Evolutionary conservation across 2,329 filamentous ascomycete genomes (phyloP), one percentile per base, ranked within the genome.

Genomic region (Xylariaceae sp.): DNA sequence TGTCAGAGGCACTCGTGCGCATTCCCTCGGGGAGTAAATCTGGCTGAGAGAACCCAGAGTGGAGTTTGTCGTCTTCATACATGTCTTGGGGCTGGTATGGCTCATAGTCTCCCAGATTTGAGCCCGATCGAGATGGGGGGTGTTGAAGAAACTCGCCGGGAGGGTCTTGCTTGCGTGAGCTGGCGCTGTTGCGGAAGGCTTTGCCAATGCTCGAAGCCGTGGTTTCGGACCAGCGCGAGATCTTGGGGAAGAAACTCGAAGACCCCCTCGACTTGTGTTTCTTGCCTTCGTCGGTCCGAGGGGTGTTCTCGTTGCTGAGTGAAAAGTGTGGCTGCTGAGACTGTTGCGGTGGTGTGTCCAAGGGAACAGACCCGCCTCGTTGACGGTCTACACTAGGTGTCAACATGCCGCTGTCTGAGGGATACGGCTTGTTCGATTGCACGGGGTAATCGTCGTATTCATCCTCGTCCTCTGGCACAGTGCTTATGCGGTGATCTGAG

Each of bases 181-280:
- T 72, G 34, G 72, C 73, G 54, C 81, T 87, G 55, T 78, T 80
- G 31, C 85, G 80, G 62, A 90, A 85, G 31, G 84, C 85, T 53
- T 85, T 85, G 34, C 87, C 83, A 33, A 89, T 81, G 46, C 89
- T 95, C 1, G 89, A 95, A 3, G 90, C 79, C 0, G 93, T 98
- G 2, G 91, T 97, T 67, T 94, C 93, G 0, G 91, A 97, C 93
- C 93, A 98, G 33, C 93, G 81, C 4, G 93, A 97, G 48, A 95
- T 90, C 69, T 95, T 96, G 18, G 90, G 89, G 47, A 95, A 86
- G 72, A 80, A 82, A 38, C 78, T 73, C 0, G 87, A 88, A 1
- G 89, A 93, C 43, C 82, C 81, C 59, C 79, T 85, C 1, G 88
- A 91, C 63, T 95, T 95, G 68, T 94, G 87, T 68, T 95, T 96